phyloP scores from a whole-genome alignment of 805 yeast species.

The Saccharomycopsis lassenensis region DNA sequence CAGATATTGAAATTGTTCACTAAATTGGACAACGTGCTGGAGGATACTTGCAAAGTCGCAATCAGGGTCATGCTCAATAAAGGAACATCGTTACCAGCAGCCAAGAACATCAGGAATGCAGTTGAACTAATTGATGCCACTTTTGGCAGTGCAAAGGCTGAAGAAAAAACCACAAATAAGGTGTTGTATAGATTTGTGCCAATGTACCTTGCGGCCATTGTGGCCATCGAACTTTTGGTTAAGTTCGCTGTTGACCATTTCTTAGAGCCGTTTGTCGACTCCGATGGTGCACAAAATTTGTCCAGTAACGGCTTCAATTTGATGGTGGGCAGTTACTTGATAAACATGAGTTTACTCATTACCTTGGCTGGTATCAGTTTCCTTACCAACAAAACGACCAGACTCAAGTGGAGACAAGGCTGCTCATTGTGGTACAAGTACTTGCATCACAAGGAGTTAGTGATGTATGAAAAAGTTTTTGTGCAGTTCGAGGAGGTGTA shows the following conservation, averaged over 20 bases:
- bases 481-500: constrained; percentile 32
- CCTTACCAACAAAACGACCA: constrained; percentile 11
- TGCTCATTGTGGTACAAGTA: constrained; percentile 23
- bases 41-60: constrained; percentile 12
- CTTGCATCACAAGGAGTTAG: constrained; percentile 26
- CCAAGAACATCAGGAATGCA: constrained; percentile 15
- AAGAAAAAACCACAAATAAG: constrained; percentile 6
- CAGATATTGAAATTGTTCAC: constrained; percentile 7
- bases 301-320: constrained; percentile 12
- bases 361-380: constrained; percentile 11
- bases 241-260: neutral
- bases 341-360: constrained; percentile 16
- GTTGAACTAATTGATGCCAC: constrained; percentile 10
- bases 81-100: constrained; percentile 7
- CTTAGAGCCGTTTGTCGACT: no score
- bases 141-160: constrained; percentile 11
- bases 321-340: constrained; percentile 18
- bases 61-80: constrained; percentile 13
- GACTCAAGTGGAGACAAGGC: constrained; percentile 27
- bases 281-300: constrained; percentile 7
- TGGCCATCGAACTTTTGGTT: constrained; percentile 6
- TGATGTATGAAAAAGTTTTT: constrained; percentile 26
- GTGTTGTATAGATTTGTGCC: constrained; percentile 12
- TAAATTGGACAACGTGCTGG: constrained; percentile 1
- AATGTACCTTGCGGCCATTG: constrained; percentile 5